Conservation (phyloP, 495 filamentous ascomycete genomes). For the Penicillium nucicola region DNA sequence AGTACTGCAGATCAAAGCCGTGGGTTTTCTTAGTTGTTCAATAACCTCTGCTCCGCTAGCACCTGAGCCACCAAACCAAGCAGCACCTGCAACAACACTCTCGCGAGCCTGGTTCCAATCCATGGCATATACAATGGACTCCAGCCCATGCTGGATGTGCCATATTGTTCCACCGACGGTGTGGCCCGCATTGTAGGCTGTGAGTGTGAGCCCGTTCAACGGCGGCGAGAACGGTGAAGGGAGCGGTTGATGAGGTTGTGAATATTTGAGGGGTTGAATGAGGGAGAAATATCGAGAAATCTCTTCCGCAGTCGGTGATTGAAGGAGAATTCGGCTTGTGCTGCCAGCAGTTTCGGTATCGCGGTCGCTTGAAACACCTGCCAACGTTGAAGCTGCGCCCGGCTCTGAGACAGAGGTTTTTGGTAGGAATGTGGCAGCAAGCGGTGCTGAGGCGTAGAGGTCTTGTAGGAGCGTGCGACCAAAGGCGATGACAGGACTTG, state of each 20-base stretch:
- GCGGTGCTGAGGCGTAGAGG: slow-evolving; percentile 83
- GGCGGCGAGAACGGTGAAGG: slow-evolving; percentile 84
- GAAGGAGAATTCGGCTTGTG: slow-evolving; percentile 61
- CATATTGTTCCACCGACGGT: slow-evolving; percentile 96
- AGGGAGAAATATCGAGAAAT: slow-evolving; percentile 87
- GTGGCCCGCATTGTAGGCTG: slow-evolving; percentile 94
- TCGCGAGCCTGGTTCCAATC: slow-evolving; percentile 97
- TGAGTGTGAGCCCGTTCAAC: slow-evolving; percentile 88
- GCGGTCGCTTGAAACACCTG: slow-evolving; percentile 21
- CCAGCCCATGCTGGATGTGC: slow-evolving; percentile 96
- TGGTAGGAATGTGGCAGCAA: slow-evolving; percentile 77
- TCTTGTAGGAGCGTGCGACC: slow-evolving; percentile 90
- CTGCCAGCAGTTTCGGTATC: slow-evolving; percentile 24
- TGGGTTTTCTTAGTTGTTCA: slow-evolving; percentile 88
- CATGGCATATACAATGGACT: slow-evolving; percentile 95
- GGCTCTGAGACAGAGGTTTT: slow-evolving; percentile 64
- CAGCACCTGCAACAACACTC: slow-evolving; percentile 87
- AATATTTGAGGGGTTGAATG: slow-evolving; percentile 96
- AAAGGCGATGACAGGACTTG: slow-evolving; percentile 85
- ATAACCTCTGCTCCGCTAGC: slow-evolving; percentile 85
- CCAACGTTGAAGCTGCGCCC: slow-evolving; percentile 48
- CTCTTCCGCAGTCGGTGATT: slow-evolving; percentile 78
- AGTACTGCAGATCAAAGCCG: slow-evolving; percentile 86
- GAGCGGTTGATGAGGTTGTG: slow-evolving; percentile 85
- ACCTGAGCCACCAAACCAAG: slow-evolving; percentile 83